These are phyloP conservation scores for Annona cherimola DNA, from an alignment of 164 flowering plant genomes.

Conservation along the genomic window DNA sequence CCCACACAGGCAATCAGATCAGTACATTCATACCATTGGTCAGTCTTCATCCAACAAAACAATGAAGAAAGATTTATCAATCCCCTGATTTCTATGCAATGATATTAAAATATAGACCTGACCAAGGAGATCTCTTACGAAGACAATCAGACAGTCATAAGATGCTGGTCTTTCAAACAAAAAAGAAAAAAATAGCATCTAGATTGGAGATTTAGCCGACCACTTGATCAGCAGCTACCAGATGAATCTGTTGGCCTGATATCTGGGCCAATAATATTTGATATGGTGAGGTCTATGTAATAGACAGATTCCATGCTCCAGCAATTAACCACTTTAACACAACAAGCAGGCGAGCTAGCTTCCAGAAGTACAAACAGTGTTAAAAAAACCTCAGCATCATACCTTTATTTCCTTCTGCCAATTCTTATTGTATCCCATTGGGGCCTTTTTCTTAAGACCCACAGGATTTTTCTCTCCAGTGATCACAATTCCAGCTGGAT, in stretches of 20 bases:
- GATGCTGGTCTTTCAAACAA: too few relatives aligned
- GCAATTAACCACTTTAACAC: neutral
- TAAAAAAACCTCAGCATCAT: neutral
- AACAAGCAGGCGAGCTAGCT: neutral
- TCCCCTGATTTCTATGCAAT: too few relatives aligned
- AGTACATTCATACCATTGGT: too few relatives aligned
- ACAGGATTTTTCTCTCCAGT: neutral
- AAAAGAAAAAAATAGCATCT: too few relatives aligned
- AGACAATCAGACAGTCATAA: too few relatives aligned
- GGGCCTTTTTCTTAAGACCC: constrained; percentile 4
- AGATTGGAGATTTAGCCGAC: too few relatives aligned
- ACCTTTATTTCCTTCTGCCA: constrained; percentile 5
- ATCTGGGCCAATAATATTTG: neutral
- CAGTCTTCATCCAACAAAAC: too few relatives aligned
- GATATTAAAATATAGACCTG: too few relatives aligned
- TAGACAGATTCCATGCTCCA: neutral
- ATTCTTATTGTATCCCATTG: neutral
- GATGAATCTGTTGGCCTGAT: neutral
- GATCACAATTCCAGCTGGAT: constrained; percentile 3
- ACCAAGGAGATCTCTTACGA: too few relatives aligned
- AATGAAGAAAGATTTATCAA: too few relatives aligned
- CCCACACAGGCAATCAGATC: too few relatives aligned
- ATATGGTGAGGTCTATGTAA: neutral
- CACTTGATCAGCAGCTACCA: neutral
- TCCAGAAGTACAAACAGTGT: neutral